Conservation (phyloP, 1,284 basidiomycete genomes). For the Moesziomyces sp. region DNA sequence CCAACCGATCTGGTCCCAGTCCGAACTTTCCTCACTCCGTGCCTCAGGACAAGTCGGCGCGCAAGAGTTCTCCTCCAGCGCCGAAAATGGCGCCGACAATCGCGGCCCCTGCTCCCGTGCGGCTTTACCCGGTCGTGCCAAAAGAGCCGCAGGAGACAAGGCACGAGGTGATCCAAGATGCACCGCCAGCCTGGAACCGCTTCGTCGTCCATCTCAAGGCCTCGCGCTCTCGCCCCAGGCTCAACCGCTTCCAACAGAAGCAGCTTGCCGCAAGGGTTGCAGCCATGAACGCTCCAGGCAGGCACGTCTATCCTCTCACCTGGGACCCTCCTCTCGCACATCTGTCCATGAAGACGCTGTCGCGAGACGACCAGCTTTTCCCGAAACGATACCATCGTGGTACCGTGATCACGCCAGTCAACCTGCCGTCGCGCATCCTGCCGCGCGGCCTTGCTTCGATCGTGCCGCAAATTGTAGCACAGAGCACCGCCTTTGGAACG, state of each 20-base stretch:
- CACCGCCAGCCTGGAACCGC: slow-evolving; percentile 57
- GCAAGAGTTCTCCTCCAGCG: neutral
- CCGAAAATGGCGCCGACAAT: slow-evolving; percentile 4
- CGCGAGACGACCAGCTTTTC: slow-evolving; percentile 58
- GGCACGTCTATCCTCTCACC: slow-evolving; percentile 47
- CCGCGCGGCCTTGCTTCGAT: slow-evolving; percentile 29
- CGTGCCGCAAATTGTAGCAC: slow-evolving; percentile 14
- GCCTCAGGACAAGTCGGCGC: slow-evolving; percentile 9
- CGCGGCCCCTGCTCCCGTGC: slow-evolving; percentile 16
- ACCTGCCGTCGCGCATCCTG: slow-evolving; percentile 40
- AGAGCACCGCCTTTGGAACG: slow-evolving; percentile 2
- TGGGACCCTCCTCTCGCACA: slow-evolving; percentile 57
- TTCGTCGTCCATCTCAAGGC: slow-evolving; percentile 46
- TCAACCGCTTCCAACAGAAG: slow-evolving; percentile 42
- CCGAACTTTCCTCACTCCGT: slow-evolving; percentile 8
- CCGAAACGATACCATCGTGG: slow-evolving; percentile 57
- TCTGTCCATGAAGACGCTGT: slow-evolving; percentile 54
- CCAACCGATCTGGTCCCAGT: slow-evolving; percentile 1
- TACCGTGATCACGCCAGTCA: slow-evolving; percentile 51
- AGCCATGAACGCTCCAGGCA: slow-evolving; percentile 32
- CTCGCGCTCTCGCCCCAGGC: slow-evolving; percentile 23
- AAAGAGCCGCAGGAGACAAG: slow-evolving; percentile 47
- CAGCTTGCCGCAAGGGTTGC: slow-evolving; percentile 33
- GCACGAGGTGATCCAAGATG: slow-evolving; percentile 43
- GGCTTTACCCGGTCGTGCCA: slow-evolving; percentile 24